Evolutionary conservation across 1,139 yeast species (phyloP).

Genomic region (Saccharomycopsis hybrid): DNA sequence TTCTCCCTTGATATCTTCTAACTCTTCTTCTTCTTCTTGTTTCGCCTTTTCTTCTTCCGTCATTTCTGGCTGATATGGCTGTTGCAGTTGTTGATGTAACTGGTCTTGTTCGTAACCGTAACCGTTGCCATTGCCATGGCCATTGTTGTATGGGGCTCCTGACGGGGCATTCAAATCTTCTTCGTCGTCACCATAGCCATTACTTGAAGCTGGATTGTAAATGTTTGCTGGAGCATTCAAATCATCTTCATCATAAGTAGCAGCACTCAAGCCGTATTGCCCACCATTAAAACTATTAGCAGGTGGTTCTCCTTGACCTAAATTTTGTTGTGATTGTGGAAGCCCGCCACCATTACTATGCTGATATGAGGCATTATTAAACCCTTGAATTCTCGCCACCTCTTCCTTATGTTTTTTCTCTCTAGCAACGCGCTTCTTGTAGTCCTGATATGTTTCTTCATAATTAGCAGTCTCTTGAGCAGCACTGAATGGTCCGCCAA

Average conservation of each 20-base stretch:
- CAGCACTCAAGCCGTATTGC: too few relatives aligned
- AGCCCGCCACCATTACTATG: too few relatives aligned
- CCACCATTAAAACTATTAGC: neutral
- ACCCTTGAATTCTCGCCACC: neutral
- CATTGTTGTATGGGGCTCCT: neutral
- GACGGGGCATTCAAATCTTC: conserved; percentile 20
- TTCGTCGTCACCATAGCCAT: too few relatives aligned
- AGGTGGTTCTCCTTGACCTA: neutral
- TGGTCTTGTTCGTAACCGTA: conserved; percentile 15
- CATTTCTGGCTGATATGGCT: neutral
- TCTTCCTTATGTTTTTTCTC: neutral
- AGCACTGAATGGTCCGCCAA: neutral
- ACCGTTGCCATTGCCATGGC: too few relatives aligned
- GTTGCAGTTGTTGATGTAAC: conserved; percentile 8
- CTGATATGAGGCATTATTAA: neutral
- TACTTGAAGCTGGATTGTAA: too few relatives aligned
- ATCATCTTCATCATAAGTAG: too few relatives aligned
- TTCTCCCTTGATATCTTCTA: conserved; percentile 80
- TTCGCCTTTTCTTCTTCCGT: conserved; percentile 41
- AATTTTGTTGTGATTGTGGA: neutral
- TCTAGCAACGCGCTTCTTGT: conserved; percentile 13
- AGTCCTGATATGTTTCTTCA: conserved; percentile 20
- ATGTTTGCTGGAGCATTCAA: too few relatives aligned
- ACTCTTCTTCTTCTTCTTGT: conserved; percentile 77
- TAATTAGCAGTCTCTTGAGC: neutral